These are phyloP conservation scores for Spathaspora passalidarum DNA, from an alignment of 805 yeast genomes.

Conservation along the genomic window DNA sequence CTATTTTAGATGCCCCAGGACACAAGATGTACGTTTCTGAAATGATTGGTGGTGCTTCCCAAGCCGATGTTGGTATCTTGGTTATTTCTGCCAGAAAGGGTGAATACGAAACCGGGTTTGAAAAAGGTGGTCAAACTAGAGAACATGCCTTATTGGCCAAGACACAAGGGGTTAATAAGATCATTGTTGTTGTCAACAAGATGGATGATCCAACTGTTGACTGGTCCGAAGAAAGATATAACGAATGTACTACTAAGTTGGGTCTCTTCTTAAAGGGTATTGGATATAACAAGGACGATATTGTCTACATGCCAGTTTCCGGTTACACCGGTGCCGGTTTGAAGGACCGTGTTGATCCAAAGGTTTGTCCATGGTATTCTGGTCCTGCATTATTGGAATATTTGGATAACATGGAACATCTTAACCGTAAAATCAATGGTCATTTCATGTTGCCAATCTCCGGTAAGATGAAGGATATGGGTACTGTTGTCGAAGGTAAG, in stretches of 20 bases:
- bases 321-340: conserved; percentile 97
- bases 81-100: conserved; percentile 99
- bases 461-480: conserved; percentile 94
- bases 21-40: conserved; percentile 98
- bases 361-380: conserved; percentile 85
- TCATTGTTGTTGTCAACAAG: conserved; percentile 92
- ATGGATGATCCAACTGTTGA: conserved; percentile 97
- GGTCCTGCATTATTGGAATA: conserved; percentile 93
- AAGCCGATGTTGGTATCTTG: conserved; percentile 96
- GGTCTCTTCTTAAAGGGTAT: conserved; percentile 76
- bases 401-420: conserved; percentile 77
- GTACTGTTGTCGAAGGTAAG: conserved; percentile 97
- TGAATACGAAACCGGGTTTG: conserved; percentile 98
- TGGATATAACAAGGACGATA: conserved; percentile 87
- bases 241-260: conserved; percentile 88
- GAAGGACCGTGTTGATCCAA: conserved; percentile 73
- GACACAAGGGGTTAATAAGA: conserved; percentile 95
- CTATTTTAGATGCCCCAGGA: conserved; percentile 98
- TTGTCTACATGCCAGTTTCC: conserved; percentile 93
- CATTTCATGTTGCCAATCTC: conserved; percentile 97
- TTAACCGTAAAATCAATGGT: conserved; percentile 83
- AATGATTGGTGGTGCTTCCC: conserved; percentile 99
- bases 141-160: conserved; percentile 97
- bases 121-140: conserved; percentile 98
- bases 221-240: conserved; percentile 96